These are phyloP conservation scores for Pezicula rhizophila DNA, from an alignment of 2,329 filamentous ascomycete species.

Conservation along the genomic window DNA sequence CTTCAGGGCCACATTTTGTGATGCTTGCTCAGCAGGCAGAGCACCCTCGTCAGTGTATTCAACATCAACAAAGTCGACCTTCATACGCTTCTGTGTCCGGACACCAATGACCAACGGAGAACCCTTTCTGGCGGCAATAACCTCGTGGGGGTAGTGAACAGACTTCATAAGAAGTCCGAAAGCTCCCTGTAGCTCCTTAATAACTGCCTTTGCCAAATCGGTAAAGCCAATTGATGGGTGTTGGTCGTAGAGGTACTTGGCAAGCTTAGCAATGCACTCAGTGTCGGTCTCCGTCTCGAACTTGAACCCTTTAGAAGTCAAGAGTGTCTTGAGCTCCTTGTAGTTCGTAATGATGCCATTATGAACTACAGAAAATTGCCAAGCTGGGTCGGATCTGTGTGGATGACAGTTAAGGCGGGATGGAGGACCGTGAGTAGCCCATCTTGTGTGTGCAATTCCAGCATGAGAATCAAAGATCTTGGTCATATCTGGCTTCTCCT, in stretches of 20 bases:
- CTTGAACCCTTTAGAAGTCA: conserved; percentile 90
- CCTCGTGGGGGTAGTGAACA: conserved; percentile 95
- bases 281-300: conserved; percentile 99
- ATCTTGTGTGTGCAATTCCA: conserved; percentile 97
- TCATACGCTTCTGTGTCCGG: conserved; percentile 97
- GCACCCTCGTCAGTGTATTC: conserved; percentile 82
- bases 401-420: conserved; percentile 97
- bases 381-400: conserved; percentile 90
- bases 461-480: conserved; percentile 98
- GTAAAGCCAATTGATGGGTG: conserved; percentile 94
- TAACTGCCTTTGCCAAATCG: conserved; percentile 92
- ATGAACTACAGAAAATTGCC: conserved; percentile 97
- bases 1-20: conserved; percentile 95
- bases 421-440: conserved; percentile 95
- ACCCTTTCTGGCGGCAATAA: conserved; percentile 96
- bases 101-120: conserved; percentile 96
- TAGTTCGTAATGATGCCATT: conserved; percentile 99
- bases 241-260: conserved; percentile 96
- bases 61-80: conserved; percentile 99
- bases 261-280: conserved; percentile 97
- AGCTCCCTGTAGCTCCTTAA: conserved; percentile 95
- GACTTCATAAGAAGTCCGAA: conserved; percentile 98
- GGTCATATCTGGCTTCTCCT: conserved; percentile 74
- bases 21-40: conserved; percentile 87
- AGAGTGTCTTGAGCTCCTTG: conserved; percentile 94